Evolutionary conservation across 257 asterid genomes (phyloP).

Genomic region (Ehretia macrophylla): DNA sequence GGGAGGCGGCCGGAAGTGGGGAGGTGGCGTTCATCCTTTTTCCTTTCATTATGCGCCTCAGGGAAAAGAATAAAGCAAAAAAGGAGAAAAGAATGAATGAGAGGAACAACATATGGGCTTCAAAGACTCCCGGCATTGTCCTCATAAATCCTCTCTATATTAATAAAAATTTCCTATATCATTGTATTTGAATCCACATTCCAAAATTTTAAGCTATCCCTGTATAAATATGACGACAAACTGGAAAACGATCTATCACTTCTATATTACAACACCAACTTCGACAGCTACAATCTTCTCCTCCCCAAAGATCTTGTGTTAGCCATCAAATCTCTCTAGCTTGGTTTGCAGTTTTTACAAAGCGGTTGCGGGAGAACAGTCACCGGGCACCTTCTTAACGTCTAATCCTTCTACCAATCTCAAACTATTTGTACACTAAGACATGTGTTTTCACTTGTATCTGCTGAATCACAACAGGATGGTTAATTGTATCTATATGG

Average conservation of each 20-base stretch:
- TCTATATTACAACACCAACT: slow-evolving; percentile 17
- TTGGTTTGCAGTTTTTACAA: no score
- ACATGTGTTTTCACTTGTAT: background rate
- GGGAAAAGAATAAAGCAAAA: no score
- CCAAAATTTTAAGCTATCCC: background rate
- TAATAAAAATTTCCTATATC: no score
- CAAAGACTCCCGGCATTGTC: no score
- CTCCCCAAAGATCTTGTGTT: background rate
- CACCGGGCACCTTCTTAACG: background rate
- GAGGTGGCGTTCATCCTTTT: no score
- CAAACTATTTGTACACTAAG: background rate
- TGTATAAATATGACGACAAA: background rate
- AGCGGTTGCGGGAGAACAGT: background rate
- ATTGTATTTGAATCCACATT: no score
- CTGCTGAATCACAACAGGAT: background rate
- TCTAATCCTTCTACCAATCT: background rate
- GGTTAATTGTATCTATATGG: background rate
- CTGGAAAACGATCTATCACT: slow-evolving; percentile 4
- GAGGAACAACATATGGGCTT: no score
- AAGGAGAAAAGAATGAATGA: no score
- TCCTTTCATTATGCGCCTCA: no score
- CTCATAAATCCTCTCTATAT: no score
- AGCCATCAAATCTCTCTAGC: background rate
- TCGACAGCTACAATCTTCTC: background rate
- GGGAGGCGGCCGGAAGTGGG: no score